Base-by-base conservation (phyloP, 192 early-diverging fungal genomes). In the Coemansia sp. region DNA sequence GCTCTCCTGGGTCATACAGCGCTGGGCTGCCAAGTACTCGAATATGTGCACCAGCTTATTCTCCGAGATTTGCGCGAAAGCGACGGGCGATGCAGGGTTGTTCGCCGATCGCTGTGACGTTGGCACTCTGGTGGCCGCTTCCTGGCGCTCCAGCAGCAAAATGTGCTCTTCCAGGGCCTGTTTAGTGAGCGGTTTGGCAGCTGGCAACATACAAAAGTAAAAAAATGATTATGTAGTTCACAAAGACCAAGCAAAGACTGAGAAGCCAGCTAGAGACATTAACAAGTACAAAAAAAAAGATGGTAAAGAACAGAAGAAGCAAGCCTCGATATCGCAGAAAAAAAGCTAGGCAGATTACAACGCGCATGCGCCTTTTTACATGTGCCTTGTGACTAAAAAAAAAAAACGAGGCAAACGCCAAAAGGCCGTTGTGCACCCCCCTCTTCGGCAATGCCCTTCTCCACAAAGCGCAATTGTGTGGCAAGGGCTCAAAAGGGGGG, bases 21-120 rank as follows among this genome's bases (percentile, higher is more conserved):
- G 62, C 43, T 76, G 76, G 68, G 75, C 67, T 42, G 73, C 57
- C 24, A 84, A 70, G 60, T 78, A 78, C 27, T 71, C 55, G 44
- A 68, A 29, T 33, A 84, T 73, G 46, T 67, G 81, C 22, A 67
- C 73, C 57, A 73, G 67, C 68, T 84, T 84, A 20, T 47, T 55
- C 12, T 72, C 47, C n/a, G 73, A 63, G 29, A 77, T 67, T 36
- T 55, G 33, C 46, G 77, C 31, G 65, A 41, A 51, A 24, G 67
- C 44, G 7, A 61, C 61, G 12, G 60, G 46, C 60, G 41, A 57
- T 60, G 44, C 67, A 42, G 36, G 20, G 31, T 40, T 18, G 33
- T 57, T 63, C 31, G 67, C 20, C 20, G 65, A 67, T 61, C 49
- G 61, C 8, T 63, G 62, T 34, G 41, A 40, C 31, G 34, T 22